Percentiles rank a stretch among this genome's conserved stretches.
phyloP scores from a whole-genome alignment of 805 yeast species.

The Candida ficus region DNA sequence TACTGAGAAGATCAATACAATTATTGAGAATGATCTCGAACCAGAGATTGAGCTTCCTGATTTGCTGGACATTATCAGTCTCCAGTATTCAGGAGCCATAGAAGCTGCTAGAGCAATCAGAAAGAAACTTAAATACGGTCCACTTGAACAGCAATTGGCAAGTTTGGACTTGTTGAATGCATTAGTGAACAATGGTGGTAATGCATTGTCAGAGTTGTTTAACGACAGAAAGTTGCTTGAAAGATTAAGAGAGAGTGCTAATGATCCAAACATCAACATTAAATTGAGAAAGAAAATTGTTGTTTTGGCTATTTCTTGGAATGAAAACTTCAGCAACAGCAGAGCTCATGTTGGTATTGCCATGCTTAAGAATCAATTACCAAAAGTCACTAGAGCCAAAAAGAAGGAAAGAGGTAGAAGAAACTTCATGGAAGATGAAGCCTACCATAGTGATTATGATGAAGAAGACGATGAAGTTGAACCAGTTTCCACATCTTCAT shows the following conservation, averaged over 20 bases:
- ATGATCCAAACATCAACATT: slow-evolving; percentile 38
- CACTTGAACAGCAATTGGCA: slow-evolving; percentile 51
- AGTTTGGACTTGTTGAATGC: slow-evolving; percentile 61
- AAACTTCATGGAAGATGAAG: slow-evolving; percentile 47
- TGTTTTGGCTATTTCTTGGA: slow-evolving; percentile 63
- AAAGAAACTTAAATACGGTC: slow-evolving; percentile 86
- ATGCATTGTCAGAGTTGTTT: slow-evolving; percentile 37
- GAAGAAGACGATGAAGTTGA: slow-evolving; percentile 28
- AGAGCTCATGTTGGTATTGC: slow-evolving; percentile 46
- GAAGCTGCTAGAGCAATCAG: slow-evolving; percentile 93
- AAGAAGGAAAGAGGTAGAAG: slow-evolving; percentile 17
- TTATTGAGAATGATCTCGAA: slow-evolving; percentile 30
- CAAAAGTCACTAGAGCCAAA: slow-evolving; percentile 26
- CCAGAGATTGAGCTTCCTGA: slow-evolving; percentile 32
- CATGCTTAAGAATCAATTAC: slow-evolving; percentile 39
- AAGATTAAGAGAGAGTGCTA: slow-evolving; percentile 48
- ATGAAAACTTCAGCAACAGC: slow-evolving; percentile 44
- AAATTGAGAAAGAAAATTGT: slow-evolving; percentile 43
- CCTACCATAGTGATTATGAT: slow-evolving; percentile 36
- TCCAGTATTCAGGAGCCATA: slow-evolving; percentile 35
- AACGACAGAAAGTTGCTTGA: slow-evolving; percentile 66
- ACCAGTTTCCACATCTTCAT: background rate
- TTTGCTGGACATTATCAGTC: slow-evolving; percentile 29
- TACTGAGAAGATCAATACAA: slow-evolving; percentile 55
- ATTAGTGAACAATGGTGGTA: slow-evolving; percentile 52